Evolutionary conservation across 2,329 filamentous ascomycete genomes (phyloP).

Genomic region (Orbilia quercus): DNA sequence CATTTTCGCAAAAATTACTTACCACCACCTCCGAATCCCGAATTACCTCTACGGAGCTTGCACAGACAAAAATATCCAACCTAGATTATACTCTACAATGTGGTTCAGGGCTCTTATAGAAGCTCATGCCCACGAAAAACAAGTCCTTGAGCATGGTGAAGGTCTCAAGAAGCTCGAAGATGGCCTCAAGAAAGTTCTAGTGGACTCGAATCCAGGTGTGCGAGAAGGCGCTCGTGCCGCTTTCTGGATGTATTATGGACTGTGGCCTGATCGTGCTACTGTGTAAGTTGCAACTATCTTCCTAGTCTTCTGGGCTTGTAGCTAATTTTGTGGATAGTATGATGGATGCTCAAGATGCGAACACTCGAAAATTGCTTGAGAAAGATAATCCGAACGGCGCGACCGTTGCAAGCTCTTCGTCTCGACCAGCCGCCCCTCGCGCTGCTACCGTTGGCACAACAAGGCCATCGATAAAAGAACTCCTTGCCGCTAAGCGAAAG

Average conservation of each 20-base stretch:
- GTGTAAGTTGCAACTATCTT: slow-evolving; percentile 66
- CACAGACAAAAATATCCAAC: slow-evolving; percentile 93
- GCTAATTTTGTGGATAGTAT: slow-evolving; percentile 66
- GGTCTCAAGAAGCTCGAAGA: slow-evolving; percentile 87
- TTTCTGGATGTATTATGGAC: slow-evolving; percentile 82
- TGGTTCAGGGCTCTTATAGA: slow-evolving; percentile 87
- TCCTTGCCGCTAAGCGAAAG: slow-evolving; percentile 71
- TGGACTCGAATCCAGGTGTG: slow-evolving; percentile 88
- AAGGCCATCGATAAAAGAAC: slow-evolving; percentile 79
- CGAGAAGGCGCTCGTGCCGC: slow-evolving; percentile 85
- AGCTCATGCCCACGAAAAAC: slow-evolving; percentile 81
- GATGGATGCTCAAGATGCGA: slow-evolving; percentile 79
- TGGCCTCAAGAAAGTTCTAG: slow-evolving; percentile 86
- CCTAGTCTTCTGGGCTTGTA: slow-evolving; percentile 35
- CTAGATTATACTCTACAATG: slow-evolving; percentile 78
- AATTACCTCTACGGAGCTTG: slow-evolving; percentile 84
- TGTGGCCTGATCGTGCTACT: slow-evolving; percentile 83
- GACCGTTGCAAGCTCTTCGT: slow-evolving; percentile 62
- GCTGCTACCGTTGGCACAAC: slow-evolving; percentile 67
- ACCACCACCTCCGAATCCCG: slow-evolving; percentile 77
- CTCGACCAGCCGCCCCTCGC: slow-evolving; percentile 22
- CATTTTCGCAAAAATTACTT: slow-evolving; percentile 82
- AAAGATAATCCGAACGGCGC: slow-evolving; percentile 82
- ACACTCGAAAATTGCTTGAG: slow-evolving; percentile 81
- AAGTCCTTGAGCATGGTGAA: slow-evolving; percentile 83